A percentile compares a stretch with the other conserved stretches of the same genome.
phyloP scores from a whole-genome alignment of 2,329 filamentous ascomycete genomes.

The Triangularia setosa region DNA sequence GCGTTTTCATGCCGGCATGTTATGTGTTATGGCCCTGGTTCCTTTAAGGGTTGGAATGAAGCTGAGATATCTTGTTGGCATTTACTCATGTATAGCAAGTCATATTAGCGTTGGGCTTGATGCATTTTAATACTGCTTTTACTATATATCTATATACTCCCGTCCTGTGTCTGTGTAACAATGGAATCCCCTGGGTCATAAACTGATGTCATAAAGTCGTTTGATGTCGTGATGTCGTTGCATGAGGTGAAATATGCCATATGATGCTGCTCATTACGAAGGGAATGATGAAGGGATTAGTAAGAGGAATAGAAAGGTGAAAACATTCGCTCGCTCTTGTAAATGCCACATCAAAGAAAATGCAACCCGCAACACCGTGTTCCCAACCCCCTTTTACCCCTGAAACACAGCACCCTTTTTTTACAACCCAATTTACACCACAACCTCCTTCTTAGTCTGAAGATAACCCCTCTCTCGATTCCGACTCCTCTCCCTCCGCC shows the following conservation, averaged over 20 bases:
- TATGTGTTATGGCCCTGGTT: not conserved
- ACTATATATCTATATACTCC: not conserved
- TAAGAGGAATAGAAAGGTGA: not conserved
- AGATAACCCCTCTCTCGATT: not conserved
- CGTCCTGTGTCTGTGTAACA: not conserved
- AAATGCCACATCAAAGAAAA: not conserved
- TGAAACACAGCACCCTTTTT: not conserved
- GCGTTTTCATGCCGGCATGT: not conserved
- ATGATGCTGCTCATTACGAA: not conserved
- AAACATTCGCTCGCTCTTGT: not conserved
- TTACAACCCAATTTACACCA: not conserved
- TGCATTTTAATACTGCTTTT: not conserved
- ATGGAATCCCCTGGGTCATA: not conserved
- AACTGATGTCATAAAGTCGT: not conserved
- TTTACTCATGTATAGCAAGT: not conserved
- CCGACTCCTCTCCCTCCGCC: not conserved
- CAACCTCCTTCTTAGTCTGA: not conserved
- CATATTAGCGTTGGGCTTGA: not conserved
- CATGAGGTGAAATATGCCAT: not conserved
- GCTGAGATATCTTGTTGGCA: conserved; percentile 7
- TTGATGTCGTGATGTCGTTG: not conserved
- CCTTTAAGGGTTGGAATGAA: not conserved
- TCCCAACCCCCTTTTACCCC: not conserved
- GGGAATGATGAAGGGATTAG: not conserved
- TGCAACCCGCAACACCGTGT: not conserved